Evolutionary conservation across 2,329 filamentous ascomycete genomes (phyloP).

Genomic region (Fusarium solani-melongenae): DNA sequence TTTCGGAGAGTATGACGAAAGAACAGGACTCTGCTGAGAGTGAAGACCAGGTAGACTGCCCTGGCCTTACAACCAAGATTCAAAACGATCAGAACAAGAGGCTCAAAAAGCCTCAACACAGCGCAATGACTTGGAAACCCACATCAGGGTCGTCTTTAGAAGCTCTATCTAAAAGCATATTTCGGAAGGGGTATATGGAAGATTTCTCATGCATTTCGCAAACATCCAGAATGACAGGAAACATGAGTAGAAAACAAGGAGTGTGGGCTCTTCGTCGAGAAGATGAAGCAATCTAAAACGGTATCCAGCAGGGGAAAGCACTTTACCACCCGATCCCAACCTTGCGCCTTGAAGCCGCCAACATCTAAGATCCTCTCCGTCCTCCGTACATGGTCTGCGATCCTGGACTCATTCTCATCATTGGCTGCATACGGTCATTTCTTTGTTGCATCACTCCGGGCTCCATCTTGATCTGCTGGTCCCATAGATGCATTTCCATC

Average conservation of each 20-base stretch:
- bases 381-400: conserved; percentile 36
- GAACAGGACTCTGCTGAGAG: neutral
- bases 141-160: conserved; percentile 9
- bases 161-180: conserved; percentile 22
- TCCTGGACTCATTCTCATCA: conserved; percentile 37
- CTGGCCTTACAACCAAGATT: neutral
- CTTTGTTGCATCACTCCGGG: conserved; percentile 33
- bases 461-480: conserved; percentile 46
- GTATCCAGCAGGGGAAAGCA: conserved; percentile 21
- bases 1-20: neutral
- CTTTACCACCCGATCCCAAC: conserved; percentile 5
- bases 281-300: conserved; percentile 49
- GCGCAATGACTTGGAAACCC: neutral
- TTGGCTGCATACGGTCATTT: conserved; percentile 35
- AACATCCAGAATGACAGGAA: conserved; percentile 11
- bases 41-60: neutral
- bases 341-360: conserved; percentile 7
- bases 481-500: conserved; percentile 47
- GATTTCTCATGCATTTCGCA: conserved; percentile 26
- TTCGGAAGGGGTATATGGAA: conserved; percentile 38
- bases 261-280: conserved; percentile 47
- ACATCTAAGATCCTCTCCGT: conserved; percentile 34
- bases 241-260: conserved; percentile 28
- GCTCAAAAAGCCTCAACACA: neutral
- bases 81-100: neutral